Percentiles rank a stretch among this genome's conserved stretches.
phyloP scores from a whole-genome alignment of 352 stramenopile genomes.

The Phytophthora ramorum region DNA sequence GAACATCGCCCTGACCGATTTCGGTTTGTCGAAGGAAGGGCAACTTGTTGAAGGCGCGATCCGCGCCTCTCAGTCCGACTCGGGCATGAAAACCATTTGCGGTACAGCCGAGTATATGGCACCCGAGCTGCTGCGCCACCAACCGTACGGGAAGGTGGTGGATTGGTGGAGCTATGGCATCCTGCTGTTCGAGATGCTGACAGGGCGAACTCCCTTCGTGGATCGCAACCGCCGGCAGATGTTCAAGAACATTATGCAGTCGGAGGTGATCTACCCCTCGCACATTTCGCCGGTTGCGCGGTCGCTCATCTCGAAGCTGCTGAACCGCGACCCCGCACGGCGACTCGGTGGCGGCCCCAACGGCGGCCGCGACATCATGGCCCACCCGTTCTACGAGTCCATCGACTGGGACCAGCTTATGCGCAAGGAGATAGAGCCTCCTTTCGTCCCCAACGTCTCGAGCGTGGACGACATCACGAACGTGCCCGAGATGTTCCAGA shows the following conservation, averaged over 20 bases:
- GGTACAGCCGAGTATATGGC: slow-evolving; percentile 92
- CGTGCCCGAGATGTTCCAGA: slow-evolving; percentile 91
- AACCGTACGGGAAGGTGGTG: slow-evolving; percentile 90
- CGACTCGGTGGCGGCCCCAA: slow-evolving; percentile 92
- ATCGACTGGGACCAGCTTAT: slow-evolving; percentile 91
- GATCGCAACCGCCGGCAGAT: slow-evolving; percentile 89
- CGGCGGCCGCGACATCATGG: slow-evolving; percentile 89
- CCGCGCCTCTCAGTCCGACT: slow-evolving; percentile 77
- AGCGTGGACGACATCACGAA: slow-evolving; percentile 90
- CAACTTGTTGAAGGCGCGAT: slow-evolving; percentile 85
- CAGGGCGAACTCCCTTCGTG: slow-evolving; percentile 85
- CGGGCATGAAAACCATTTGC: slow-evolving; percentile 91
- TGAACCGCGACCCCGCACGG: slow-evolving; percentile 94
- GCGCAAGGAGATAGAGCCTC: slow-evolving; percentile 82
- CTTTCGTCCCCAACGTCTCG: slow-evolving; percentile 84
- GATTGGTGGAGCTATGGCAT: slow-evolving; percentile 93
- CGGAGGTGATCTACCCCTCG: slow-evolving; percentile 88
- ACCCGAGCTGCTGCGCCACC: slow-evolving; percentile 81
- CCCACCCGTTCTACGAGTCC: slow-evolving; percentile 82
- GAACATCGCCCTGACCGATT: slow-evolving; percentile 90
- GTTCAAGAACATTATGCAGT: slow-evolving; percentile 93
- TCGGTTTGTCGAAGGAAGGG: slow-evolving; percentile 88
- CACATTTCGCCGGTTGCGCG: slow-evolving; percentile 82
- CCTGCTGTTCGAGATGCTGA: slow-evolving; percentile 91
- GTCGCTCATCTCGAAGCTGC: slow-evolving; percentile 88